Evolutionary conservation across 441 rosid genomes (phyloP), one percentile per base, ranked within the genome.

Genomic region (Bocquillonia castaneifolia): DNA sequence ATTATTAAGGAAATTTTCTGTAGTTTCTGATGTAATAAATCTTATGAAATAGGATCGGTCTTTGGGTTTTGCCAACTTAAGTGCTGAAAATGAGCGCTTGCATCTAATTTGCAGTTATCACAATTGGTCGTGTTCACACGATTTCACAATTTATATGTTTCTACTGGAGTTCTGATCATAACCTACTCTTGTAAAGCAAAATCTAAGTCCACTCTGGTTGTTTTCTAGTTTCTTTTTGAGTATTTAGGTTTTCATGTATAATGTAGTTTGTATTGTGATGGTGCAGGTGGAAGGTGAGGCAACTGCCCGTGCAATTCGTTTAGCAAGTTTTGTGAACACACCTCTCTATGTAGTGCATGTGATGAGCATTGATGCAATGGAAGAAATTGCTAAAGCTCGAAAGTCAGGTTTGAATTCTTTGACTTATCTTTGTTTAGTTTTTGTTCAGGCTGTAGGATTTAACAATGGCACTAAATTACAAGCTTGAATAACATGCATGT

Each of bases 361-460:
- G 78, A 94, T 94, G 97, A 94, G 98, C 84, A 83, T 82, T 28
- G 98, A 94, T 72, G 97, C 98, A 51, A 88, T 92, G 96, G 98
- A 94, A 74, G 99, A 94, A 84, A 82, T 94, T 69, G 96, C 96
- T 76, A 85, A 81, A 84, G 99, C 98, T 75, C 82, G 96, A 72
- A 86, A 81, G 79, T 81, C 94, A 85, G 99, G 97, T 91, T 37
- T 62, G 61, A 42, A 15, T 32, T 57, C 28, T 36, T 39, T n/a
- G 13, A 42, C 57, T 7, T 3, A 59, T 63, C 17, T 40, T 15
- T 6, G 6, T 44, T n/a, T 68, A 72, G 54, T 23, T 25, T 65
- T 62, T 23, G 1, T 48, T 66, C 9, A 20, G 53, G 23, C n/a
- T 29, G 34, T 20, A 14, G 54, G 3, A 48, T 28, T 17, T 28